Percentiles rank a stretch among this genome's conserved stretches.
Evolutionary conservation across 805 yeast species (phyloP).

Genomic region (Metschnikowia reukaufii): DNA sequence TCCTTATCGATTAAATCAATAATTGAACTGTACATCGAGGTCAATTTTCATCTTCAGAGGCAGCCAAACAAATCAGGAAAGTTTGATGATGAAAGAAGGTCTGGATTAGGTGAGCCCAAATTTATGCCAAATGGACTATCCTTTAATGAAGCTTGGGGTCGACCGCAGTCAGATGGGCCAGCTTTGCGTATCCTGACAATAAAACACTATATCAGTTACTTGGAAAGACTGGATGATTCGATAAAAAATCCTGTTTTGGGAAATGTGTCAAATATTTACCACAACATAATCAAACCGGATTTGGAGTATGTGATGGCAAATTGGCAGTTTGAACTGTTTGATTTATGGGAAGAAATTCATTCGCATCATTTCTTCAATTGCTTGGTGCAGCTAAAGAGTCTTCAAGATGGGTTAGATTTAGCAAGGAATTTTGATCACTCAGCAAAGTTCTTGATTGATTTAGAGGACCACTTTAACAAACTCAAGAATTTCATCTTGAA

Average conservation of each 20-base stretch:
- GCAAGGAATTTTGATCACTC: conserved; percentile 30
- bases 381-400: conserved; percentile 68
- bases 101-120: conserved; percentile 89
- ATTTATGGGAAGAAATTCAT: conserved; percentile 88
- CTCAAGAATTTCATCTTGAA: conserved; percentile 39
- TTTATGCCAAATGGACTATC: conserved; percentile 65
- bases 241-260: conserved; percentile 28
- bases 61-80: conserved; percentile 67
- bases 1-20: conserved; percentile 12
- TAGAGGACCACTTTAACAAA: conserved; percentile 22
- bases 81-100: conserved; percentile 39
- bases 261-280: conserved; percentile 43
- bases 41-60: conserved; percentile 62
- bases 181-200: conserved; percentile 73
- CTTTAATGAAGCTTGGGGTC: conserved; percentile 76
- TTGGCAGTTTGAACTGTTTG: conserved; percentile 75
- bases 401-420: conserved; percentile 53
- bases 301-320: conserved; percentile 56
- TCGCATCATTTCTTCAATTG: conserved; percentile 79
- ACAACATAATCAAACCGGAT: conserved; percentile 64
- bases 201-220: conserved; percentile 50
- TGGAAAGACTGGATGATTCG: conserved; percentile 27
- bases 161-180: conserved; percentile 97
- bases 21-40: conserved; percentile 63
- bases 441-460: conserved; percentile 25